Evolutionary conservation across 495 filamentous ascomycete genomes (phyloP), one percentile per base, ranked within the genome.

Genomic region (Aspergillus bertholletiae): DNA sequence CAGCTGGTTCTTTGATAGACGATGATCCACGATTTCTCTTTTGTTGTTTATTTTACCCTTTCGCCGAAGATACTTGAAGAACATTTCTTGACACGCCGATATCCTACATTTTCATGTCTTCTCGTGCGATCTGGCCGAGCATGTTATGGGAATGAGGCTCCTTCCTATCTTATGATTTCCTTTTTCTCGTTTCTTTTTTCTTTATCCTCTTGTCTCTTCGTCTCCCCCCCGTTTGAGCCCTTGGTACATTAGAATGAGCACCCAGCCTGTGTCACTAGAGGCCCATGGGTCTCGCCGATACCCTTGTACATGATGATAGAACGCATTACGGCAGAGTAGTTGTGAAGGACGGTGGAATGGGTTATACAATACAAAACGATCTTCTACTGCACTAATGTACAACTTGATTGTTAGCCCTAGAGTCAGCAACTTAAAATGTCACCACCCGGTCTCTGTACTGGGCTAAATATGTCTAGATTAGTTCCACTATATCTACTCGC

Each of bases 1-100:
- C 44, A 79, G 74, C 62, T 79, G 75, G 75, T 77, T 79, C 64
- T 74, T 76, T 59, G 70, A 80, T 69, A 70, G 73, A 64, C 73
- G 76, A 71, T 76, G 60, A 74, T 68, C 62, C 56, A 56, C 59
- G 57, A 60, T 54, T 62, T 58, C 56, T 62, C 48, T 65, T 65
- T 49, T 65, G 59, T 34, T 62, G 49, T 49, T 46, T 65, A 8
- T 65, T 60, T 56, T 65, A 62, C 53, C 59, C 61, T 26, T 60
- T 57, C 52, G 28, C 44, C 51, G 51, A 54, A 59, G 50, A 63
- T 59, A 59, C 52, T 56, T 59, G 46, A 59, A 17, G 30, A 27
- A 35, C 26, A 23, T 13, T 46, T 54, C n/a, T 43, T 44, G 59
- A 22, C 17, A 53, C 24, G 40, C n/a, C 24, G 43, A 52, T 52